Conservation (phyloP, 176 grass and related monocot genomes). For the Carex pumila region DNA sequence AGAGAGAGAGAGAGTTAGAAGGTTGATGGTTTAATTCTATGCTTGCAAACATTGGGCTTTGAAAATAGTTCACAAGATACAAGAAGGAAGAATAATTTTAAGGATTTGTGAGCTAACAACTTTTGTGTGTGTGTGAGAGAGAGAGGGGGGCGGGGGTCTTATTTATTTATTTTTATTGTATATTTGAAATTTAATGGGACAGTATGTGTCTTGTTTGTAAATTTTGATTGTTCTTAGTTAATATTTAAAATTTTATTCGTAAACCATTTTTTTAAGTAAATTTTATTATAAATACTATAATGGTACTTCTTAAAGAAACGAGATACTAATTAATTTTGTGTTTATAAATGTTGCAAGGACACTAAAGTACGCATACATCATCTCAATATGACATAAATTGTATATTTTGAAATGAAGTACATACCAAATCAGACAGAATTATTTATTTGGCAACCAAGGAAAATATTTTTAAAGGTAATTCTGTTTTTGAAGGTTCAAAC, state of each 20-base stretch:
- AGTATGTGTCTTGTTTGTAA: not conserved
- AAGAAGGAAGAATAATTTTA: not conserved
- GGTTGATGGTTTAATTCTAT: not conserved
- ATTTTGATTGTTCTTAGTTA: not conserved
- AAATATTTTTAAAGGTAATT: too few relatives aligned
- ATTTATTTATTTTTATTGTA: not conserved
- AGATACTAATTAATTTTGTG: not conserved
- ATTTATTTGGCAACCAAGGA: too few relatives aligned
- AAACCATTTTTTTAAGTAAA: not conserved
- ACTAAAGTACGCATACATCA: not conserved
- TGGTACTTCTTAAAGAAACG: not conserved
- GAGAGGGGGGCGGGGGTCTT: not conserved
- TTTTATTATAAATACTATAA: not conserved
- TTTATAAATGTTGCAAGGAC: not conserved
- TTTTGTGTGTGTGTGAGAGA: not conserved
- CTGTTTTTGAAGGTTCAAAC: too few relatives aligned
- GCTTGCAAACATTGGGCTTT: not conserved
- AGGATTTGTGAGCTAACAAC: not conserved
- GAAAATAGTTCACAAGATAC: not conserved
- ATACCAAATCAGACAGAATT: not conserved
- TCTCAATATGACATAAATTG: not conserved
- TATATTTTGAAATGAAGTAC: not conserved
- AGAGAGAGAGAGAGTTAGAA: not conserved
- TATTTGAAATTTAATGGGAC: not conserved
- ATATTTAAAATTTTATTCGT: not conserved